phyloP scores from a whole-genome alignment of 129 eudicot genomes.

The Pseudognaphalium luteoalbum region DNA sequence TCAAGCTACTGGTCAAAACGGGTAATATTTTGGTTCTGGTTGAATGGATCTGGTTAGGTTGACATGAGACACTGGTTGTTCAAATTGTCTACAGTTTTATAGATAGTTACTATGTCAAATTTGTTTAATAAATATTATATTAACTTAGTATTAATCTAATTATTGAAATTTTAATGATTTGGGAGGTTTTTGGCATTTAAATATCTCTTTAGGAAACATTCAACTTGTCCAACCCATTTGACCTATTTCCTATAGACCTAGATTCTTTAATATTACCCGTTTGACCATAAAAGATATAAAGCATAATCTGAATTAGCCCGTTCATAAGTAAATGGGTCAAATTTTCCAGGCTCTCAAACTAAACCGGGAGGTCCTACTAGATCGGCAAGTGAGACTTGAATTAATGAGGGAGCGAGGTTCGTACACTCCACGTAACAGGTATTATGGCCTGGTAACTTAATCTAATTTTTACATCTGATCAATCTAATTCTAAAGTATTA shows the following conservation, averaged over 20 bases:
- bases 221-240: background rate
- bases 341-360: conserved; percentile 61
- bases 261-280: background rate
- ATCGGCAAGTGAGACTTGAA: conserved; percentile 56
- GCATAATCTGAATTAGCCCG: background rate
- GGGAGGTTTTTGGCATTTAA: background rate
- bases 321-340: background rate
- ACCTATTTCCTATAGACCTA: background rate
- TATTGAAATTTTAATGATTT: background rate
- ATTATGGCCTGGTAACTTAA: conserved; percentile 16
- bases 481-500: background rate
- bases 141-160: background rate
- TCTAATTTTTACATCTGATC: background rate
- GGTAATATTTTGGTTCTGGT: background rate
- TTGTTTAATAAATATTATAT: background rate
- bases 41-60: background rate
- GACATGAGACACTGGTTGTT: background rate
- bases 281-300: background rate
- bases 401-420: conserved; percentile 62
- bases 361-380: conserved; percentile 48
- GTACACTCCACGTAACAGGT: conserved; percentile 59
- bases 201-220: background rate
- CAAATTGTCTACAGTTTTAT: background rate
- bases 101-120: background rate
- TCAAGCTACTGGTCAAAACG: background rate